These are phyloP conservation scores for Lasiosphaeria hispida DNA, from an alignment of 495 filamentous ascomycete species.

Conservation along the genomic window DNA sequence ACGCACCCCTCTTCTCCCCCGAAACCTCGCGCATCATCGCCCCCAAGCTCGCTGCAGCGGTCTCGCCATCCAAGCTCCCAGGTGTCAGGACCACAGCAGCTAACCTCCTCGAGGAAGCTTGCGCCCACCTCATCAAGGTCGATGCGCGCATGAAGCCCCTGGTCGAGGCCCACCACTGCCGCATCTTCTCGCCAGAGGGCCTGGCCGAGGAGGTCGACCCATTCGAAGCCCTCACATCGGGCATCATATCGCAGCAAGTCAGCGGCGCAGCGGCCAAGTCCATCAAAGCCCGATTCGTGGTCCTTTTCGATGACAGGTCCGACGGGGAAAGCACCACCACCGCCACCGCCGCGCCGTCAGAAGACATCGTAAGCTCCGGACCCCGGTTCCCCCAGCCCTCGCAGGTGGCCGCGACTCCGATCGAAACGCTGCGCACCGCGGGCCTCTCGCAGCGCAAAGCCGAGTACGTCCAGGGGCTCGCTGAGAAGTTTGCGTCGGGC, in stretches of 20 bases:
- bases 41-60: conserved; percentile 48
- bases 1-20: conserved; percentile 77
- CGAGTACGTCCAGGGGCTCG: conserved; percentile 85
- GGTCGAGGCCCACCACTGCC: conserved; percentile 72
- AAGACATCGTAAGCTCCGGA: neutral
- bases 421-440: conserved; percentile 71
- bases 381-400: conserved; percentile 70
- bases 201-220: conserved; percentile 83
- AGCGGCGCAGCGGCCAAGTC: conserved; percentile 85
- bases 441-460: conserved; percentile 91
- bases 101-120: conserved; percentile 73
- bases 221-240: conserved; percentile 74
- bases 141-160: conserved; percentile 72
- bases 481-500: conserved; percentile 71
- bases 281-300: conserved; percentile 82
- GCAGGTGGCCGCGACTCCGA: conserved; percentile 58
- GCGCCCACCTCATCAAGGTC: conserved; percentile 70
- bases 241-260: conserved; percentile 95
- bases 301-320: conserved; percentile 56
- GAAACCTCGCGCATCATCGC: conserved; percentile 67
- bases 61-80: conserved; percentile 58
- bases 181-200: conserved; percentile 76
- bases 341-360: neutral
- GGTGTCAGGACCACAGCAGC: conserved; percentile 58
- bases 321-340: conserved; percentile 18